phyloP scores from a whole-genome alignment of 2,329 filamentous ascomycete species.

The Tetracladium maxilliforme region DNA sequence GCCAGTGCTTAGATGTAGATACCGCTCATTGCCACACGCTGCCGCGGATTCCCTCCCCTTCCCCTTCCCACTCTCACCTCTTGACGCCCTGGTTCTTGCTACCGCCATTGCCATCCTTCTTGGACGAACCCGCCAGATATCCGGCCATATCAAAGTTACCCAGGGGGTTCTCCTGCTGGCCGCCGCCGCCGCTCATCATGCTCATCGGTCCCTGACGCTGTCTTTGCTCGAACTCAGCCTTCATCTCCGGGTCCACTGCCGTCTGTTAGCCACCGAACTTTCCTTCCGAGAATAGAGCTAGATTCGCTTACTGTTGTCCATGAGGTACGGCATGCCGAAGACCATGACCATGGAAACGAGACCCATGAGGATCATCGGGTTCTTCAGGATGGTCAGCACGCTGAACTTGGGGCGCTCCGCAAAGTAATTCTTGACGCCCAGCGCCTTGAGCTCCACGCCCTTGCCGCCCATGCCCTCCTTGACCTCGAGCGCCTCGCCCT shows the following conservation, averaged over 20 bases:
- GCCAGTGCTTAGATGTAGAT: too few relatives aligned
- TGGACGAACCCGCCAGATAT: slow-evolving; percentile 45
- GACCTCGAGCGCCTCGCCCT: slow-evolving; percentile 45
- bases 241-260: slow-evolving; percentile 90
- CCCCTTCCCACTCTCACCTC: too few relatives aligned
- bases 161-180: slow-evolving; percentile 21
- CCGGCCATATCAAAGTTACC: slow-evolving; percentile 54
- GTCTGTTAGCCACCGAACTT: neutral
- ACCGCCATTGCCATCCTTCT: slow-evolving; percentile 8
- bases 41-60: too few relatives aligned
- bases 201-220: slow-evolving; percentile 62
- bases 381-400: slow-evolving; percentile 68
- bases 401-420: slow-evolving; percentile 61
- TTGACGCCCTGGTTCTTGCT: too few relatives aligned
- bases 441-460: slow-evolving; percentile 21
- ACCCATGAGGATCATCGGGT: slow-evolving; percentile 92
- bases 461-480: slow-evolving; percentile 15
- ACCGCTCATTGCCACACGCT: too few relatives aligned
- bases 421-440: slow-evolving; percentile 61
- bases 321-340: slow-evolving; percentile 84
- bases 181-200: slow-evolving; percentile 29
- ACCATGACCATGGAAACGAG: slow-evolving; percentile 71
- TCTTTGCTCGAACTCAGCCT: slow-evolving; percentile 81
- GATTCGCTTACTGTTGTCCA: slow-evolving; percentile 73
- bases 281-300: slow-evolving; percentile 1